Conservation (phyloP, 169 alveolate genomes). For the Plasmodium gonderi region DNA sequence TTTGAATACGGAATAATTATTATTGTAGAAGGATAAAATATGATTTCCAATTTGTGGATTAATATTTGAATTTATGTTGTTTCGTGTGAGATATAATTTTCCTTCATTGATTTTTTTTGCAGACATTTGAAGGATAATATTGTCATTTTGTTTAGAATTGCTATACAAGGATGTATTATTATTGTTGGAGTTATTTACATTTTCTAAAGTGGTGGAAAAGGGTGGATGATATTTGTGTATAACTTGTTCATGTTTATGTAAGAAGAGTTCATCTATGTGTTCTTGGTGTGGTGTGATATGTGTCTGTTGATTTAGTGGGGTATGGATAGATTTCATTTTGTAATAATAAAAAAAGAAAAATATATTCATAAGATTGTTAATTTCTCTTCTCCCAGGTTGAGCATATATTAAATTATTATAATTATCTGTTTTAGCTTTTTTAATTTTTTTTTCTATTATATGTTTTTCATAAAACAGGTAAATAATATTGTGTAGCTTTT, state of each 20-base stretch:
- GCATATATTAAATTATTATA: slow-evolving; percentile 37
- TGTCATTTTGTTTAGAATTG: not conserved
- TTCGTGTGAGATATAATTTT: not conserved
- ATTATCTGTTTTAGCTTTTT: slow-evolving; percentile 59
- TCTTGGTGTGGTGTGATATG: not conserved
- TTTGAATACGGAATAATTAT: slow-evolving; percentile 47
- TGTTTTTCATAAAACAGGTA: slow-evolving; percentile 53
- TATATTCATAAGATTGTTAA: slow-evolving; percentile 59
- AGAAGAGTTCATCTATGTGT: not conserved
- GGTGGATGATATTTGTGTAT: not conserved
- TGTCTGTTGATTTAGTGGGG: no score
- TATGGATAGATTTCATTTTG: not conserved
- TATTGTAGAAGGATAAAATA: slow-evolving; percentile 36
- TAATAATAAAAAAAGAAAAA: slow-evolving; percentile 43
- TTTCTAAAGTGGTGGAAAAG: not conserved
- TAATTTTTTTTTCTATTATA: slow-evolving; percentile 47
- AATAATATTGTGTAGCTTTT: slow-evolving; percentile 19
- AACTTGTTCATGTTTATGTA: not conserved
- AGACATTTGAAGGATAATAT: not conserved
- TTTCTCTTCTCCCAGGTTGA: slow-evolving; percentile 30
- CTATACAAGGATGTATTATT: not conserved
- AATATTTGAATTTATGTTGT: slow-evolving; percentile 54
- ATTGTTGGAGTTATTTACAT: not conserved
- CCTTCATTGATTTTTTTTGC: not conserved
- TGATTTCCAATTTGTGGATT: slow-evolving; percentile 10